A percentile compares a stretch with the other conserved stretches of the same genome.
These are phyloP conservation scores for Naumovozyma baii DNA, from an alignment of 805 yeast species.

Conservation along the genomic window DNA sequence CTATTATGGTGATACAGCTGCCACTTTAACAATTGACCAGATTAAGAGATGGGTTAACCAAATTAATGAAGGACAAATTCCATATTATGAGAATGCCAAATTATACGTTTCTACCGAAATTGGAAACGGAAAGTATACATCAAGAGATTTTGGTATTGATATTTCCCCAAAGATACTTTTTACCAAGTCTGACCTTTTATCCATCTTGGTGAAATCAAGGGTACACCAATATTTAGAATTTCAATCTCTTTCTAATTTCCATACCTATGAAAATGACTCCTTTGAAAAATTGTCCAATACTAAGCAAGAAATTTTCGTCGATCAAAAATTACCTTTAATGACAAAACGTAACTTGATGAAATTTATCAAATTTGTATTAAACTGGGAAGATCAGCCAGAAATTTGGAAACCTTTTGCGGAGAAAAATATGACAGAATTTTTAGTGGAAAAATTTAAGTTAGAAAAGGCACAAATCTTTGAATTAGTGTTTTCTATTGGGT, in stretches of 20 bases:
- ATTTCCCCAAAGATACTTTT: slow-evolving; percentile 79
- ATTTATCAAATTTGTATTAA: slow-evolving; percentile 77
- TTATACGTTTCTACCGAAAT: slow-evolving; percentile 64
- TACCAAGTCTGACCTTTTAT: slow-evolving; percentile 79
- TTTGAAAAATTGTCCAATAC: slow-evolving; percentile 80
- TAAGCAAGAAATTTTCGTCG: slow-evolving; percentile 89
- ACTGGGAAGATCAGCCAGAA: slow-evolving; percentile 51
- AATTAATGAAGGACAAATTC: slow-evolving; percentile 40
- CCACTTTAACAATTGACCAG: slow-evolving; percentile 82
- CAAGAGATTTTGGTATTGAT: slow-evolving; percentile 80
- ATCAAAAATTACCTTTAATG: slow-evolving; percentile 61
- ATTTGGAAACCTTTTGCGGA: slow-evolving; percentile 49
- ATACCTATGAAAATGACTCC: slow-evolving; percentile 85
- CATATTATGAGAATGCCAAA: slow-evolving; percentile 57
- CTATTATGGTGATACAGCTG: slow-evolving; percentile 81
- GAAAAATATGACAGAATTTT: slow-evolving; percentile 48
- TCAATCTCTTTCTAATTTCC: slow-evolving; percentile 79
- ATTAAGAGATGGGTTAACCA: slow-evolving; percentile 70
- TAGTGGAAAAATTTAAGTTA: slow-evolving; percentile 57
- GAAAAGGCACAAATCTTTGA: slow-evolving; percentile 71
- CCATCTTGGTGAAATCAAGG: slow-evolving; percentile 69
- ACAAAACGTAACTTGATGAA: slow-evolving; percentile 78
- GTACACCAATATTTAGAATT: slow-evolving; percentile 89
- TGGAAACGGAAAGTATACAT: slow-evolving; percentile 34
- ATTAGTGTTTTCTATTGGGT: slow-evolving; percentile 76